Conservation (phyloP, 176 grass and related monocot genomes). For the Bolboschoenus planiculmis region DNA sequence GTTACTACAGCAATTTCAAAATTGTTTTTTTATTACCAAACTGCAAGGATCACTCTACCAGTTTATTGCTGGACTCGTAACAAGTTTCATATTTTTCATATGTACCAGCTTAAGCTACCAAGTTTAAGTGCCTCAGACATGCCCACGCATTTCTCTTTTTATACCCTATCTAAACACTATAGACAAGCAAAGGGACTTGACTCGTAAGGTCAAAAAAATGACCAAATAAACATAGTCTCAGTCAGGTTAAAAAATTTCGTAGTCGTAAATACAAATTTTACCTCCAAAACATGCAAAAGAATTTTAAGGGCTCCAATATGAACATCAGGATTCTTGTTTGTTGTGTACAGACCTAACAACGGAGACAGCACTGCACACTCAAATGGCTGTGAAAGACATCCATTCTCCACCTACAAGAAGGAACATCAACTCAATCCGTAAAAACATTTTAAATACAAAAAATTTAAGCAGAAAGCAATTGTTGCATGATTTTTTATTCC, state of each 20-base stretch:
- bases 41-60: not conserved
- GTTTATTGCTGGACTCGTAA: not conserved
- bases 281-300: slow-evolving; percentile 98
- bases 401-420: slow-evolving; percentile 44
- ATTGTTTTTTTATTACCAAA: not conserved
- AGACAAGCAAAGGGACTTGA: slow-evolving; percentile 8
- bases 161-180: slow-evolving; percentile 15
- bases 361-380: slow-evolving; percentile 89
- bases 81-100: not conserved
- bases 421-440: slow-evolving; percentile 30
- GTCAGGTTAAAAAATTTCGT: not conserved
- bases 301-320: slow-evolving; percentile 80
- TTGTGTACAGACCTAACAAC: slow-evolving; percentile 66
- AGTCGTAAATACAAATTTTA: slow-evolving; percentile 32
- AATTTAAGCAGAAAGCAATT: not conserved
- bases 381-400: slow-evolving; percentile 50
- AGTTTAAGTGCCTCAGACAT: slow-evolving; percentile 3
- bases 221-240: not conserved
- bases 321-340: slow-evolving; percentile 81
- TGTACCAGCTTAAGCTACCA: slow-evolving; percentile 6
- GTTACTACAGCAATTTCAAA: slow-evolving; percentile 8
- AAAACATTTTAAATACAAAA: not conserved
- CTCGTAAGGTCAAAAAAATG: not conserved
- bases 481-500: not conserved
- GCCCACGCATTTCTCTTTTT: not conserved